Percentiles rank a stretch among this genome's conserved stretches.
These are phyloP conservation scores for Nitzschia sp. DNA, from an alignment of 108 stramenopile species.

Conservation along the genomic window DNA sequence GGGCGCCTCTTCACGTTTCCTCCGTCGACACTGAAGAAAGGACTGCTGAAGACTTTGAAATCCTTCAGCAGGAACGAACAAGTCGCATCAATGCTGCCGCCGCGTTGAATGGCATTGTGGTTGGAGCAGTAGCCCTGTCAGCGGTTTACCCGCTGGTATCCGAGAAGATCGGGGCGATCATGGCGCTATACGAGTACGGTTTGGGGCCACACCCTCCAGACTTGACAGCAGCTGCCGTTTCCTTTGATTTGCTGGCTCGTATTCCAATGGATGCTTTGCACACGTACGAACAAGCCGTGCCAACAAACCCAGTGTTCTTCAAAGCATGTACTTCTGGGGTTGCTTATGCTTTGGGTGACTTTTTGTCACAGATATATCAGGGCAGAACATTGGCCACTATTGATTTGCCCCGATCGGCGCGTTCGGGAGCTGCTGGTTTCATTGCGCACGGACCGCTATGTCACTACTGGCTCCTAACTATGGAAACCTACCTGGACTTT, in stretches of 20 bases:
- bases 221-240: constrained; percentile 8
- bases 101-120: constrained; percentile 5
- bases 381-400: constrained; percentile 57
- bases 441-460: constrained; percentile 84
- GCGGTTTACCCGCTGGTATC: constrained; percentile 9
- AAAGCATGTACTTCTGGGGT: constrained; percentile 65
- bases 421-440: constrained; percentile 71
- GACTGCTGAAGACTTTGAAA: not conserved
- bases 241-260: constrained; percentile 46
- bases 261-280: constrained; percentile 56
- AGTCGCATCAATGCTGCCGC: not conserved
- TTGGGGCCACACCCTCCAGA: constrained; percentile 3
- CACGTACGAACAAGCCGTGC: constrained; percentile 38
- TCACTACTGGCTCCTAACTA: constrained; percentile 75
- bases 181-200: constrained; percentile 14
- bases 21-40: not conserved
- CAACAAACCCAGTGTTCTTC: constrained; percentile 46
- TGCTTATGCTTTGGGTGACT: constrained; percentile 79
- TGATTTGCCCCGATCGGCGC: constrained; percentile 60
- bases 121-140: not conserved
- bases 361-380: constrained; percentile 65
- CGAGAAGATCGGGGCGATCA: constrained; percentile 8
- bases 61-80: not conserved
- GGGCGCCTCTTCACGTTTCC: not conserved
- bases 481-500: constrained; percentile 65